Conservation (phyloP, 108 stramenopile species). For the Mayamaea pseudoterrestris region DNA sequence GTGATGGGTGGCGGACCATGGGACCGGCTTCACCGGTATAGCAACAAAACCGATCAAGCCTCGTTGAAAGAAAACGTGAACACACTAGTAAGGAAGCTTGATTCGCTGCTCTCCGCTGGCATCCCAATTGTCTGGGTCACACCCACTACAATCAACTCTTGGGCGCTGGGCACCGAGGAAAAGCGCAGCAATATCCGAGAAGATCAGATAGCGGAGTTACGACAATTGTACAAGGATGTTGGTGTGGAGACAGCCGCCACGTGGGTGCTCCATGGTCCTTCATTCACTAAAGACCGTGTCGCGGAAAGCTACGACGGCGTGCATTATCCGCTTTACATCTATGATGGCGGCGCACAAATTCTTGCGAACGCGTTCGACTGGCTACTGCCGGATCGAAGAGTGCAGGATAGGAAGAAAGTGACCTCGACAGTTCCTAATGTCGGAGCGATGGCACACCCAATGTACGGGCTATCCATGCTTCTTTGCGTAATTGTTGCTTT, state of each 20-base stretch:
- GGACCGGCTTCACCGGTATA: constrained; percentile 60
- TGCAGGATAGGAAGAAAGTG: no score
- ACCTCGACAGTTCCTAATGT: constrained; percentile 21
- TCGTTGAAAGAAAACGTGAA: constrained; percentile 25
- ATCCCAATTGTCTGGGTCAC: constrained; percentile 61
- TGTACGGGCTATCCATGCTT: constrained; percentile 51
- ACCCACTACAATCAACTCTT: constrained; percentile 76
- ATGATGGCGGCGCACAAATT: constrained; percentile 77
- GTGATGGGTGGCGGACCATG: constrained; percentile 78
- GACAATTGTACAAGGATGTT: constrained; percentile 35
- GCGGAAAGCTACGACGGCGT: constrained; percentile 80
- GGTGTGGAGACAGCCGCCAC: constrained; percentile 36
- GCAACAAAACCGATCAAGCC: constrained; percentile 42
- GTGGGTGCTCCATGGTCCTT: constrained; percentile 65
- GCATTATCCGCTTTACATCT: constrained; percentile 70
- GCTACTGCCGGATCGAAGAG: constrained; percentile 39
- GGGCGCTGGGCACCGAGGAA: constrained; percentile 52
- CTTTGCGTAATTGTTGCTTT: constrained; percentile 44
- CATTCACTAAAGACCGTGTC: constrained; percentile 49
- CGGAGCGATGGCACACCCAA: constrained; percentile 65
- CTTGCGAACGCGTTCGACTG: constrained; percentile 72
- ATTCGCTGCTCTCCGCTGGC: constrained; percentile 13
- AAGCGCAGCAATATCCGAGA: constrained; percentile 69
- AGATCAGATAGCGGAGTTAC: constrained; percentile 54
- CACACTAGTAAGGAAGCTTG: constrained; percentile 32